Evolutionary conservation across 1,284 basidiomycete species (phyloP).

Genomic region (Microbotryum lychnidis-dioicae): DNA sequence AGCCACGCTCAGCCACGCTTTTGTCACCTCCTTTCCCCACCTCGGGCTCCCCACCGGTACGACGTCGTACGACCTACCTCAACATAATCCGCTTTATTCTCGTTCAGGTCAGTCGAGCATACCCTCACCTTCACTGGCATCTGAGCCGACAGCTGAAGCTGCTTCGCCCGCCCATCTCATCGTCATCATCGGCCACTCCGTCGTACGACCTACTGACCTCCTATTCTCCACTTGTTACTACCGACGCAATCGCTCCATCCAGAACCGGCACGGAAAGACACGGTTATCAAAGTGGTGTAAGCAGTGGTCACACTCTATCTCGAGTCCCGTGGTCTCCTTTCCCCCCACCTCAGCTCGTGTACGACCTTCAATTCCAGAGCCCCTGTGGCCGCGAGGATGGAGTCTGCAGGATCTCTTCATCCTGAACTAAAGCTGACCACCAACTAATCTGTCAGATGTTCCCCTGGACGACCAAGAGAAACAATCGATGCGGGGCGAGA

Average conservation of each 20-base stretch:
- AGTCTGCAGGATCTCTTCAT: background rate
- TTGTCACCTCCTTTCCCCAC: too few species aligned
- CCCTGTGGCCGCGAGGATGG: background rate
- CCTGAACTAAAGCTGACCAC: too few species aligned
- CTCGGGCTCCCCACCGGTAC: too few species aligned
- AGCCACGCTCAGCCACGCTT: too few species aligned
- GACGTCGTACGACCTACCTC: background rate
- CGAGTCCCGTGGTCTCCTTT: slow-evolving; percentile 42
- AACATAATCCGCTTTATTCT: slow-evolving; percentile 85
- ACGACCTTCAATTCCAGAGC: background rate
- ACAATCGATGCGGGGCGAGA: slow-evolving; percentile 87
- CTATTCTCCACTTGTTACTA: background rate
- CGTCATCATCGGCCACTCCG: background rate
- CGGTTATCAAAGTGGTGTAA: slow-evolving; percentile 95
- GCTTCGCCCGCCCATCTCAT: background rate
- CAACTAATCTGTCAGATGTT: slow-evolving; percentile 3
- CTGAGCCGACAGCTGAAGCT: background rate
- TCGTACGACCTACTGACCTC: background rate
- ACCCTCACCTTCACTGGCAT: background rate
- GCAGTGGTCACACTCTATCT: too few species aligned
- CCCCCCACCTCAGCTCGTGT: background rate
- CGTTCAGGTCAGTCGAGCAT: slow-evolving; percentile 56
- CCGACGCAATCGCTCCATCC: background rate
- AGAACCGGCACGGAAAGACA: slow-evolving; percentile 98
- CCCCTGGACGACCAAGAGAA: slow-evolving; percentile 88